Conservation (phyloP, 352 stramenopile species). For the Phytophthora citrophthora region DNA sequence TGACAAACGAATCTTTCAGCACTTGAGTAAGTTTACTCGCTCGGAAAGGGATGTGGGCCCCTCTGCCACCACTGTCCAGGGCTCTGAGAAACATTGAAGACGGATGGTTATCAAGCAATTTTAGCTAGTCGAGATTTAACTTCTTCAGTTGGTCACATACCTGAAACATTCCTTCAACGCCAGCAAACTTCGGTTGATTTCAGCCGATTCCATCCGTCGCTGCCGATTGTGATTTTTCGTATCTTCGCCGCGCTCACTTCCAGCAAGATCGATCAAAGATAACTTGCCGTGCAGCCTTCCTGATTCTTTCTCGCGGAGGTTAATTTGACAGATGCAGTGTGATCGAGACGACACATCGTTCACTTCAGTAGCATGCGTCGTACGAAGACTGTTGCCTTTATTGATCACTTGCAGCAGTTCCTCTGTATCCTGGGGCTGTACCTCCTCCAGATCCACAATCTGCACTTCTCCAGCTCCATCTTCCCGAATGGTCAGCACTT, state of each 20-base stretch:
- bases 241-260: conserved; percentile 95
- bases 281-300: conserved; percentile 85
- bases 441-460: conserved; percentile 95
- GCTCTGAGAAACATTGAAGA: conserved; percentile 44
- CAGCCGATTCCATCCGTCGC: conserved; percentile 95
- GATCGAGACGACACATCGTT: conserved; percentile 96
- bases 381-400: conserved; percentile 92
- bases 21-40: conserved; percentile 97
- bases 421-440: conserved; percentile 86
- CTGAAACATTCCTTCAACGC: conserved; percentile 98
- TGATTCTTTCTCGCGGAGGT: conserved; percentile 63
- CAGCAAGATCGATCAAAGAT: conserved; percentile 97
- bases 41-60: conserved; percentile 95
- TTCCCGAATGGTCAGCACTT: conserved; percentile 93
- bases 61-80: conserved; percentile 90
- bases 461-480: conserved; percentile 94
- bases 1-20: conserved; percentile 98
- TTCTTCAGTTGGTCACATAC: conserved; percentile 24
- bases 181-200: conserved; percentile 98
- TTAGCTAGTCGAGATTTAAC: not conserved
- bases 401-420: conserved; percentile 95
- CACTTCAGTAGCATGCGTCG: conserved; percentile 96
- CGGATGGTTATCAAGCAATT: too few relatives aligned
- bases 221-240: conserved; percentile 94
- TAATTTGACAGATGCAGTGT: conserved; percentile 96